Conservation (phyloP, 2,329 filamentous ascomycete genomes). For the Endocalyx cinctus region DNA sequence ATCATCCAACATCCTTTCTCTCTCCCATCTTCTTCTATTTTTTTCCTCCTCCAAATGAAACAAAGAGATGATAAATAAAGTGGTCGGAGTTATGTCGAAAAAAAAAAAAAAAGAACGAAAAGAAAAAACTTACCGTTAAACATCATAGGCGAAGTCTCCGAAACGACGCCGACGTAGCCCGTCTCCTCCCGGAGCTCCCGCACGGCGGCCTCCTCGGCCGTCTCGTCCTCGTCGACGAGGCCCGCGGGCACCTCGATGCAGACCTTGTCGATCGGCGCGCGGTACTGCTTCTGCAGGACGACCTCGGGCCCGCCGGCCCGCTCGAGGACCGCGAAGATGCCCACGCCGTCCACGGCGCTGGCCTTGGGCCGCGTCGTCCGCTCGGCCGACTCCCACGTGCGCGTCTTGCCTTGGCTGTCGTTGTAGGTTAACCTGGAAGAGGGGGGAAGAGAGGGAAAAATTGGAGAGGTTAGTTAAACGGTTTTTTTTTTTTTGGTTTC, state of each 20-base stretch:
- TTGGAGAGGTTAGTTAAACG: no score
- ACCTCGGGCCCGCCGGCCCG: constrained; percentile 50
- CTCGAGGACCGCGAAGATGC: constrained; percentile 65
- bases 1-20: no score
- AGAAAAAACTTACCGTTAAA: constrained; percentile 22
- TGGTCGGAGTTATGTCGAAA: not conserved
- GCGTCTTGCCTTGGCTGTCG: constrained; percentile 53
- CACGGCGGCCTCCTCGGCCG: constrained; percentile 55
- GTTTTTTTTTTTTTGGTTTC: no score
- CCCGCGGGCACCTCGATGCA: constrained; percentile 63
- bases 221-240: constrained; percentile 58
- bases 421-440: constrained; percentile 53
- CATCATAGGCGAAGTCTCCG: constrained; percentile 39
- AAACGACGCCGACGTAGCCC: constrained; percentile 53
- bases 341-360: constrained; percentile 65
- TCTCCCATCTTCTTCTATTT: no score
- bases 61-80: no score
- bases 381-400: constrained; percentile 70
- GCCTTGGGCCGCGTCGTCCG: constrained; percentile 61
- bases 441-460: not conserved
- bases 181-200: constrained; percentile 64
- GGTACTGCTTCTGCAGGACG: constrained; percentile 63
- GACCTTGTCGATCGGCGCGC: constrained; percentile 55
- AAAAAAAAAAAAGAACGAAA: not conserved
- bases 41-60: no score